Base-by-base conservation (phyloP, 2,329 filamentous ascomycete genomes). In the Xylariaceae sp. region DNA sequence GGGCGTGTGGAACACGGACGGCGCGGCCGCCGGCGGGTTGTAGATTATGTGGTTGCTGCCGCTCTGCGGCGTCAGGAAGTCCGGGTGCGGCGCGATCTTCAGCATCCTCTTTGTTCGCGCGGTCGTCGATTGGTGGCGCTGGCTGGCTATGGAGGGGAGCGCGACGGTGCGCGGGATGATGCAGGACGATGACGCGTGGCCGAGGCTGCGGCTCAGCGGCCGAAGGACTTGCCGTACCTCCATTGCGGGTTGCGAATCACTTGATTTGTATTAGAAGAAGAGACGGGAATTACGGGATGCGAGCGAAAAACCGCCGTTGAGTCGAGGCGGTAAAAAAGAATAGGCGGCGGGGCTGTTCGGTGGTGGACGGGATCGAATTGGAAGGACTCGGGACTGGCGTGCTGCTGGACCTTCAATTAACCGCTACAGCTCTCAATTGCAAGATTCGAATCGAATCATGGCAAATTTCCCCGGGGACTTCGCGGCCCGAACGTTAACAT, bases 1-100 rank as follows among this genome's bases (percentile, higher is more conserved):
- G 58, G 85, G 85, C n/a, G 85, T 88, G 74, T 87, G 81, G 68
- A 78, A 79, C 59, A 85, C 83, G n/a, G 82, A 80, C 2, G 81
- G 75, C 58, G 78, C 75, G 8, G 81, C 77, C 13, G 80, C 74
- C 30, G 82, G 82, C 47, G 82, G 82, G 74, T 83, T 84, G 75
- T 81, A 84, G 70, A 84, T 77, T 69, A 84, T 79, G 59, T 78
- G 74, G 63, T 73, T 63, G 9, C 60, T 42, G 37, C 64, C 62
- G 5, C 75, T 62, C 48, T 60, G 34, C 49, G 68, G 54, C 44
- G 68, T 64, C 47, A 83, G 74, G 73, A 88, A 87, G 65, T 83
- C 83, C 44, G 80, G 74, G 75, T 87, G 83, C 53, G 85, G 84
- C 10, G 80, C 74, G 67, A 87, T 78, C 69, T 83, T 85, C 68